These are phyloP conservation scores for Flueggea neowawraea DNA, from an alignment of 441 rosid species.

Conservation along the genomic window DNA sequence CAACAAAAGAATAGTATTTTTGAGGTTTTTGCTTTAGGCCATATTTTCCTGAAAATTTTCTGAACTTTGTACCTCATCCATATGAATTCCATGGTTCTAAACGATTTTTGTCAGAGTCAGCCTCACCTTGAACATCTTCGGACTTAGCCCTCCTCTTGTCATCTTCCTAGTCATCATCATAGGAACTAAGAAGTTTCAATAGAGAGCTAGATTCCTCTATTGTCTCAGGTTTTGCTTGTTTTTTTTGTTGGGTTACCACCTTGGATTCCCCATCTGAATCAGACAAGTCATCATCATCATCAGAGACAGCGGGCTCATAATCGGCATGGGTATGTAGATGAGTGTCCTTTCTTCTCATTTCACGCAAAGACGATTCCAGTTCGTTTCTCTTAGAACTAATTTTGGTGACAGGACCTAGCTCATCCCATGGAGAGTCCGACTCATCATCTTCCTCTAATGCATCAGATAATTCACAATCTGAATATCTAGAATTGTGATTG, in stretches of 20 bases:
- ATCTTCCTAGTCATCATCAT: background rate
- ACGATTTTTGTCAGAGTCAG: constrained; percentile 14
- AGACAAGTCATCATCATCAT: constrained; percentile 52
- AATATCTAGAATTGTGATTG: constrained; percentile 1
- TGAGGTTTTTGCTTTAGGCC: constrained; percentile 35
- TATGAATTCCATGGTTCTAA: constrained; percentile 17
- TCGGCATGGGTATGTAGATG: constrained; percentile 13
- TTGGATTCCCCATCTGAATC: constrained; percentile 43
- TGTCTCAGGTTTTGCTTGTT: constrained; percentile 20
- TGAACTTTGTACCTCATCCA: constrained; percentile 13
- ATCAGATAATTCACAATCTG: constrained; percentile 25
- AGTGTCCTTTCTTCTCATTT: constrained; percentile 9
- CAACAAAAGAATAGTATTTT: constrained; percentile 50
- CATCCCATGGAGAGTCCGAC: constrained; percentile 55
- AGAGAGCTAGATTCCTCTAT: constrained; percentile 43
- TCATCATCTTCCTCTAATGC: constrained; percentile 32
- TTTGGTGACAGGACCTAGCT: constrained; percentile 55
- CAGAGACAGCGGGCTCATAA: constrained; percentile 42
- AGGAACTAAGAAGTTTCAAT: constrained; percentile 47
- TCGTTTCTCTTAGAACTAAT: constrained; percentile 15
- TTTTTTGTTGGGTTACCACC: constrained; percentile 4
- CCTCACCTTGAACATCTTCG: constrained; percentile 13
- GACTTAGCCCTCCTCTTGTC: constrained; percentile 1
- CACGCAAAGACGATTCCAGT: constrained; percentile 6
- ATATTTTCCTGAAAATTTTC: constrained; percentile 8